These are phyloP conservation scores for Globisporangium irregulare DNA, from an alignment of 352 stramenopile genomes.

Conservation along the genomic window DNA sequence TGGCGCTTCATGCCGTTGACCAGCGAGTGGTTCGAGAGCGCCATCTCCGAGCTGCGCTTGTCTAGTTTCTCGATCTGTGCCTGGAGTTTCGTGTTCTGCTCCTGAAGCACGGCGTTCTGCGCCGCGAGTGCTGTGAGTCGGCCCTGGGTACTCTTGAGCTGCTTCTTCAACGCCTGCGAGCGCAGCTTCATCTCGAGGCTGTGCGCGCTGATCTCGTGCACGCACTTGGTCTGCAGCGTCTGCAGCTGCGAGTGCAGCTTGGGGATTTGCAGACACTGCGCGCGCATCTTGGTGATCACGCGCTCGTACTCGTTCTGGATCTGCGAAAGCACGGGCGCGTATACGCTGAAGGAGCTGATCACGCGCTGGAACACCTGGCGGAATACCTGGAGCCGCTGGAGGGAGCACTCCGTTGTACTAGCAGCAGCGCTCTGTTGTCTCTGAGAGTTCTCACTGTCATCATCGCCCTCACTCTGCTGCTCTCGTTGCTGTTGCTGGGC, in stretches of 20 bases:
- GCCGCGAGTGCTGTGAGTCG: constrained; percentile 48
- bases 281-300: constrained; percentile 27
- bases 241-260: constrained; percentile 52
- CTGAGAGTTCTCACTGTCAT: not conserved
- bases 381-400: constrained; percentile 55
- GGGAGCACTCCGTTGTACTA: constrained; percentile 11
- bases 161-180: constrained; percentile 34
- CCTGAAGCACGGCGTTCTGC: constrained; percentile 31
- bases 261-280: constrained; percentile 40
- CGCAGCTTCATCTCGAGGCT: constrained; percentile 39
- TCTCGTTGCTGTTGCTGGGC: not conserved
- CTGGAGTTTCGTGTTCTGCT: constrained; percentile 29
- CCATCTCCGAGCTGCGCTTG: constrained; percentile 37
- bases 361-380: constrained; percentile 46
- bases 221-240: constrained; percentile 56
- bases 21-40: constrained; percentile 50
- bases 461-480: not conserved
- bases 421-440: not conserved
- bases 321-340: constrained; percentile 52
- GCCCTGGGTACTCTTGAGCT: constrained; percentile 57
- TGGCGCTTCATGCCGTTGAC: constrained; percentile 70
- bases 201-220: constrained; percentile 48
- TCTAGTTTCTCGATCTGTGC: constrained; percentile 27
- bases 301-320: constrained; percentile 69
- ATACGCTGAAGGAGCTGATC: constrained; percentile 62